Conservation (phyloP, 306 rosid species). For the Leucaena leucocephala region DNA sequence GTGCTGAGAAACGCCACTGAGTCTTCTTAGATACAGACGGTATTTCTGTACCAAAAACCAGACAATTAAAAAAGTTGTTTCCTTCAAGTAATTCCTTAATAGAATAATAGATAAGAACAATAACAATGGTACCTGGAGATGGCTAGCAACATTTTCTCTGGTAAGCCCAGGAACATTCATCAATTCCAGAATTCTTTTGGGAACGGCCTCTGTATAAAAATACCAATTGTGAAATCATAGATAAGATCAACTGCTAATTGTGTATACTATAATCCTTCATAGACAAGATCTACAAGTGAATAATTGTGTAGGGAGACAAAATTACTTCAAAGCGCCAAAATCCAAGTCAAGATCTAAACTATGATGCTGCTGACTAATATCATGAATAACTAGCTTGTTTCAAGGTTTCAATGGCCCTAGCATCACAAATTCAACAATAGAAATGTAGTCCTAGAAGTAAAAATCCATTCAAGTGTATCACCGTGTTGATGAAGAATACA, state of each 20-base stretch:
- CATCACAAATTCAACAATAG: background rate
- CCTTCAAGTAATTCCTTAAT: constrained; percentile 24
- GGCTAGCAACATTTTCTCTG: constrained; percentile 98
- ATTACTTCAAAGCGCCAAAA: constrained; percentile 8
- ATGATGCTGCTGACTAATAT: too few species aligned
- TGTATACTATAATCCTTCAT: background rate
- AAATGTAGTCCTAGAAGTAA: constrained; percentile 4
- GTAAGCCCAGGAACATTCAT: constrained; percentile 99
- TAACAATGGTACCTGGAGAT: constrained; percentile 75
- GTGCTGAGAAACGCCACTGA: constrained; percentile 85
- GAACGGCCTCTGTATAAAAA: constrained; percentile 84
- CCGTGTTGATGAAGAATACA: constrained; percentile 41
- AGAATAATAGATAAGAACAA: constrained; percentile 12
- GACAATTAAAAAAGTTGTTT: constrained; percentile 6
- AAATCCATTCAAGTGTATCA: constrained; percentile 30
- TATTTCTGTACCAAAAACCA: constrained; percentile 72
- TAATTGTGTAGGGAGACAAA: constrained; percentile 1
- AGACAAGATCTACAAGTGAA: constrained; percentile 14
- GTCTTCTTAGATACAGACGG: constrained; percentile 87
- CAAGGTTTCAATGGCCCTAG: background rate
- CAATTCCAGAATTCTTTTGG: constrained; percentile 92
- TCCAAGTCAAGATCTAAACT: constrained; percentile 15
- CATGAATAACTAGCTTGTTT: background rate
- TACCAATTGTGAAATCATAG: constrained; percentile 9
- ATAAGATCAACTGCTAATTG: too few species aligned